phyloP scores from a whole-genome alignment of 345 rosid species.

The Boechera stricta region DNA sequence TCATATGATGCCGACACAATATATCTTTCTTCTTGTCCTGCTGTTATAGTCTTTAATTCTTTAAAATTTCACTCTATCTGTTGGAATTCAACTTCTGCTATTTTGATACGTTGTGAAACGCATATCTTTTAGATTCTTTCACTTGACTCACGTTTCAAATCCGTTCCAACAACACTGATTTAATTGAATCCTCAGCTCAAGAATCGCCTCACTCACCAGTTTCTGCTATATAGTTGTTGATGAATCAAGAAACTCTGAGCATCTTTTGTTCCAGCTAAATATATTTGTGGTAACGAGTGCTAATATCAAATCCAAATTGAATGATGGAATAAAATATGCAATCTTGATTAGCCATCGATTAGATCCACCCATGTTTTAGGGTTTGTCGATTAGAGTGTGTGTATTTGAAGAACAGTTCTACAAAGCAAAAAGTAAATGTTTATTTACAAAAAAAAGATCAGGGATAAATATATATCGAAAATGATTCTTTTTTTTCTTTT shows the following conservation, averaged over 20 bases:
- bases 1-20: constrained; percentile 1
- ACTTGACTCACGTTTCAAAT: constrained; percentile 1
- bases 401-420: constrained; percentile 4
- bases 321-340: background rate
- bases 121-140: constrained; percentile 2
- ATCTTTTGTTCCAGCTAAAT: background rate
- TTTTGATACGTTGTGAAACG: no score
- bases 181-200: background rate
- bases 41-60: background rate
- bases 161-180: background rate
- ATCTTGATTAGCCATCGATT: background rate
- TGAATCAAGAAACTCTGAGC: background rate
- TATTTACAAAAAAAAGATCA: constrained; percentile 12
- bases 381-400: background rate
- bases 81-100: constrained; percentile 3
- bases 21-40: background rate
- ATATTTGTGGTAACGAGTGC: background rate
- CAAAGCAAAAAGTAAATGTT: background rate
- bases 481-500: background rate
- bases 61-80: background rate
- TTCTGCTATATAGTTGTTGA: background rate
- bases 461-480: background rate
- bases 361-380: constrained; percentile 14
- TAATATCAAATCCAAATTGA: background rate
- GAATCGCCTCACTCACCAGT: background rate